Evolutionary conservation across 2,329 filamentous ascomycete species (phyloP).

Genomic region (Cyanodermella asteris): DNA sequence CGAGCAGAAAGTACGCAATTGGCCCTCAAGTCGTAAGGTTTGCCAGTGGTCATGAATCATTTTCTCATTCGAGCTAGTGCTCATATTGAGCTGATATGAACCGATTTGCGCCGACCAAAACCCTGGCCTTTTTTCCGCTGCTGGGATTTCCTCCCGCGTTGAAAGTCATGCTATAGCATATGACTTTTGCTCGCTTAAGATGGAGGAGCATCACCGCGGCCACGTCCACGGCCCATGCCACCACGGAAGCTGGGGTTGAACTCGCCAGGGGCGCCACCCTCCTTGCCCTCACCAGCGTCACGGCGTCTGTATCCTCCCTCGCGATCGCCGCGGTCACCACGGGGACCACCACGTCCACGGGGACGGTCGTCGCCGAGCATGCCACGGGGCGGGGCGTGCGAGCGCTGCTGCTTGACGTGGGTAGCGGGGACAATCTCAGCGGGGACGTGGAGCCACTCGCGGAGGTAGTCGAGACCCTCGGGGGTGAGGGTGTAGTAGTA

Average conservation of each 20-base stretch:
- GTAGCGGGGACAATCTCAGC: conserved; percentile 98
- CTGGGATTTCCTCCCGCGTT: conserved; percentile 14
- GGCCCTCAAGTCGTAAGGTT: no score
- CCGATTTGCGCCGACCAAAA: no score
- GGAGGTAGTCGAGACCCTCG: conserved; percentile 99
- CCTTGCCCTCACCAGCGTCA: conserved; percentile 69
- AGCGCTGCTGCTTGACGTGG: conserved; percentile 99
- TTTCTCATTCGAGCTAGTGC: no score
- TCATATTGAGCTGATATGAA: no score
- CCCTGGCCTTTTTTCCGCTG: no score
- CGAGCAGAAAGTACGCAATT: no score
- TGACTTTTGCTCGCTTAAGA: conserved; percentile 9
- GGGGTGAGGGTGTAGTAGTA: conserved; percentile 99
- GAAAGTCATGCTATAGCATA: conserved; percentile 14
- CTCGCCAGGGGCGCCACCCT: conserved; percentile 77
- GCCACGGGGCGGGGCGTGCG: conserved; percentile 89
- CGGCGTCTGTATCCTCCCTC: conserved; percentile 85
- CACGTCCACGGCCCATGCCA: conserved; percentile 75
- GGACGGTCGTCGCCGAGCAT: conserved; percentile 82
- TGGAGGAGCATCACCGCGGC: conserved; percentile 46
- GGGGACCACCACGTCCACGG: conserved; percentile 57
- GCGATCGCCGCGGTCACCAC: conserved; percentile 53
- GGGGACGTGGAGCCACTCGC: conserved; percentile 98
- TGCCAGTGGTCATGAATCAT: no score
- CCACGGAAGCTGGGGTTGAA: conserved; percentile 86